Base-by-base conservation (phyloP, 2,329 filamentous ascomycete species). In the Sarocladium strictum region DNA sequence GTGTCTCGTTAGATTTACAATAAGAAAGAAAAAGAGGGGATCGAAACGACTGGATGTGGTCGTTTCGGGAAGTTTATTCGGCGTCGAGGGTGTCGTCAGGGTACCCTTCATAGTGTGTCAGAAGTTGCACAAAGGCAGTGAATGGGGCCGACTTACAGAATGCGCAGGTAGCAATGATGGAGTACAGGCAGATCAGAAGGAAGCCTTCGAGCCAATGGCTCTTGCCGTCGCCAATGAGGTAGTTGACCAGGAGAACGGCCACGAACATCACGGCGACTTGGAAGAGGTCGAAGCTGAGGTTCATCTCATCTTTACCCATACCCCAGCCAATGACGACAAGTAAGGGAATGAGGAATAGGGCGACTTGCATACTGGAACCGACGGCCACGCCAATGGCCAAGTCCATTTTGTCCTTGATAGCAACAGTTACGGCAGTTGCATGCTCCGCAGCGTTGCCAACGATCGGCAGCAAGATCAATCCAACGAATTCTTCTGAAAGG, bases 201-300 rank as follows among this genome's bases (percentile, higher is more conserved):
- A 84, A 83, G 2, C 89, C 89, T 68, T 94, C 89, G 0, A 93
- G 77, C 74, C 89, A 94, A 62, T 93, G 90, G 58, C 86, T 91
- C 67, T 90, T 83, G 27, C 90, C 90, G 62, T 95, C 90, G 19
- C 86, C 78, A 50, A 95, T 90, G 41, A 96, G 72, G 66, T 95
- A 96, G 66, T 95, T 96, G 56, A 92, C 88, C 32, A 96, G 78
- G 40, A 96, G 81, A 0, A 90, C 89, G 2, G 89, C 85, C 12
- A 94, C 88, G 61, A 96, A 95, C 38, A 96, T 74, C 38, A 88
- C 86, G 21, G 91, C 87, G 14, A 96, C 85, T 72, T 96, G 90
- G 75, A 97, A 97, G 1, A 85, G 85, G 65, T 95, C 90, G 66
- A 96, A 94, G 67, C 86, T 86, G 4, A 96, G 79, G 19, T 85